Conservation (phyloP, 225 moss, liverwort and hornwort genomes). For the Sphagnum tenellum region DNA sequence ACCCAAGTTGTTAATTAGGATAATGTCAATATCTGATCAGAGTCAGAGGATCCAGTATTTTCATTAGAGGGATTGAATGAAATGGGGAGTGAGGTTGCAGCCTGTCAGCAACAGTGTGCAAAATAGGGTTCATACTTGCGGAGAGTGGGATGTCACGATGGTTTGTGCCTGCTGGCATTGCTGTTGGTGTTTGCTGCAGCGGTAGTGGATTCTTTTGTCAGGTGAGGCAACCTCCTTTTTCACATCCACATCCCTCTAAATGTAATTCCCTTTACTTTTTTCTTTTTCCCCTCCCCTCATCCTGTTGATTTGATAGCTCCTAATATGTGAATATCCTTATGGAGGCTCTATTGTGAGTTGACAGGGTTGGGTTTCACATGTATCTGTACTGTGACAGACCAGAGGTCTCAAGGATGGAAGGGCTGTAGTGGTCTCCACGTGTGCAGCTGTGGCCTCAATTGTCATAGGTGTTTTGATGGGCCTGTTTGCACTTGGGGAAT, state of each 20-base stretch:
- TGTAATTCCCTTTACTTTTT: no score
- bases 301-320: no score
- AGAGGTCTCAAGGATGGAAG: conserved; percentile 90
- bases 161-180: conserved; percentile 77
- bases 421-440: conserved; percentile 97
- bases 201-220: conserved; percentile 91
- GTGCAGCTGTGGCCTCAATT: conserved; percentile 96
- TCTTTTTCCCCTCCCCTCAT: no score
- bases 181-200: conserved; percentile 77
- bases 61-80: background rate
- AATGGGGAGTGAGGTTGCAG: conserved; percentile 40
- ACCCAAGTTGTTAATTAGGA: no score
- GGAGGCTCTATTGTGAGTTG: no score
- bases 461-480: conserved; percentile 89
- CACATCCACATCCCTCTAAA: no score
- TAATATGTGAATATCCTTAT: no score
- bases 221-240: conserved; percentile 17
- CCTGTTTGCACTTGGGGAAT: conserved; percentile 85
- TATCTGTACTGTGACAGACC: conserved; percentile 41
- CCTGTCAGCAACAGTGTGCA: conserved; percentile 89
- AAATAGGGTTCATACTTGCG: conserved; percentile 82
- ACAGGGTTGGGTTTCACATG: background rate
- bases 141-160: conserved; percentile 64
- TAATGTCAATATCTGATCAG: no score
- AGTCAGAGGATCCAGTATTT: no score